These are phyloP conservation scores for Lachnellula arida DNA, from an alignment of 2,329 filamentous ascomycete genomes.

Conservation along the genomic window DNA sequence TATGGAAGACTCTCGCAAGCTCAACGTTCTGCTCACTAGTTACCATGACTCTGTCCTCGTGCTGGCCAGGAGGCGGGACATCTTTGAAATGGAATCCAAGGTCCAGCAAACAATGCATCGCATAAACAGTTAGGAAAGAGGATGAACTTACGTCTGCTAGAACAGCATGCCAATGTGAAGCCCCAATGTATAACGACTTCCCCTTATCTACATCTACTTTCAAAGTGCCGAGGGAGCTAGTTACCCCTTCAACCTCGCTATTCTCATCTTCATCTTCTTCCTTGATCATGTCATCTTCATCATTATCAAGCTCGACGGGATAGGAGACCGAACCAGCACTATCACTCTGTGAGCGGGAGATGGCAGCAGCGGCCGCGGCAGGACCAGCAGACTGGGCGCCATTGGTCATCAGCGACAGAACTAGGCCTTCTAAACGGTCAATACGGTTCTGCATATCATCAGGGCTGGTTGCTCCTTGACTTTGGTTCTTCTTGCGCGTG, in stretches of 20 bases:
- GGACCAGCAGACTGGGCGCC: conserved; percentile 62
- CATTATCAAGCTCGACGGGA: conserved; percentile 44
- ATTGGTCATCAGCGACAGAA: conserved; percentile 90
- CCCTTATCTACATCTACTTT: conserved; percentile 72
- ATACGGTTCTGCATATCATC: conserved; percentile 99
- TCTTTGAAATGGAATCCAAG: not conserved
- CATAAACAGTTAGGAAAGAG: not conserved
- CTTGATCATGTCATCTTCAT: conserved; percentile 53
- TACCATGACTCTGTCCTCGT: no score
- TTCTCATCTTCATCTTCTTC: conserved; percentile 54
- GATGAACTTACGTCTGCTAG: conserved; percentile 55
- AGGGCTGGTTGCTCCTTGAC: conserved; percentile 58
- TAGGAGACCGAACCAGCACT: conserved; percentile 26
- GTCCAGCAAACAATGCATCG: no score
- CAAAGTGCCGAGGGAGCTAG: conserved; percentile 73
- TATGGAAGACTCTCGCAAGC: no score
- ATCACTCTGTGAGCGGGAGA: conserved; percentile 38
- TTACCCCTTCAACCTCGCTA: conserved; percentile 66
- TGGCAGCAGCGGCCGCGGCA: conserved; percentile 46
- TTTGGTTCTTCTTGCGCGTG: conserved; percentile 68
- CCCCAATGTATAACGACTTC: conserved; percentile 75
- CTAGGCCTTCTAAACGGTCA: conserved; percentile 86
- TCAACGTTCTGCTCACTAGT: no score
- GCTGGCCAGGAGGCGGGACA: not conserved
- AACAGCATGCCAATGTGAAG: conserved; percentile 79